Conservation (phyloP, 2,329 filamentous ascomycete species). For the Aspergillus hortae region DNA sequence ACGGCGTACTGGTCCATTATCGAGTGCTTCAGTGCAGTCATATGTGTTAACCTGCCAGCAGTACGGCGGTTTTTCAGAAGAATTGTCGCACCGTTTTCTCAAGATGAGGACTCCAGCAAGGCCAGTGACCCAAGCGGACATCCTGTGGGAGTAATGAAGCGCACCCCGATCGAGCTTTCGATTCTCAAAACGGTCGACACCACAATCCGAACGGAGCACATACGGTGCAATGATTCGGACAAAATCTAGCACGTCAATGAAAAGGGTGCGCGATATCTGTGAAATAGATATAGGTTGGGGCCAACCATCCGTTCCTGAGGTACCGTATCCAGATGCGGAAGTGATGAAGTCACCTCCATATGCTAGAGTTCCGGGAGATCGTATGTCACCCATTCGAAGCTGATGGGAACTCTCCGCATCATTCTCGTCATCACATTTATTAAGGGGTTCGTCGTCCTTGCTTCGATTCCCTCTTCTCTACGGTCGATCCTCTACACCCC, state of each 20-base stretch:
- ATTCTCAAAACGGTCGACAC: not conserved
- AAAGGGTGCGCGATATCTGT: not conserved
- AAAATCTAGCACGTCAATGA: not conserved
- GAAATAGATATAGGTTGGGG: no score
- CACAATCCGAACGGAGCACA: not conserved
- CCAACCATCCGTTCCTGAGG: no score
- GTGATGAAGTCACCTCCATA: constrained; percentile 12
- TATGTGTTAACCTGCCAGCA: not conserved
- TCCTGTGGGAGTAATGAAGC: not conserved
- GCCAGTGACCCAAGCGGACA: not conserved
- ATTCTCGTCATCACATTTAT: not conserved
- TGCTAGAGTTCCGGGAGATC: not conserved
- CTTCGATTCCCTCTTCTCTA: not conserved
- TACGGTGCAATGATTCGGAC: not conserved
- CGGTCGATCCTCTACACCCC: not conserved
- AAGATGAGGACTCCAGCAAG: not conserved
- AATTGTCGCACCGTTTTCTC: not conserved
- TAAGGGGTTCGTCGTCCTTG: not conserved
- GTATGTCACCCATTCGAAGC: not conserved
- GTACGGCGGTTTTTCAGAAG: not conserved
- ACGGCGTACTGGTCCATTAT: not conserved
- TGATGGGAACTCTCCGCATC: not conserved
- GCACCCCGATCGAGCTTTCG: not conserved
- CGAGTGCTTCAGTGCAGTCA: not conserved
- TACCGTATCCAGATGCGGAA: not conserved